Conservation (phyloP, 371 early-diverging fungal species). For the Sanchytrium tribonematis region DNA sequence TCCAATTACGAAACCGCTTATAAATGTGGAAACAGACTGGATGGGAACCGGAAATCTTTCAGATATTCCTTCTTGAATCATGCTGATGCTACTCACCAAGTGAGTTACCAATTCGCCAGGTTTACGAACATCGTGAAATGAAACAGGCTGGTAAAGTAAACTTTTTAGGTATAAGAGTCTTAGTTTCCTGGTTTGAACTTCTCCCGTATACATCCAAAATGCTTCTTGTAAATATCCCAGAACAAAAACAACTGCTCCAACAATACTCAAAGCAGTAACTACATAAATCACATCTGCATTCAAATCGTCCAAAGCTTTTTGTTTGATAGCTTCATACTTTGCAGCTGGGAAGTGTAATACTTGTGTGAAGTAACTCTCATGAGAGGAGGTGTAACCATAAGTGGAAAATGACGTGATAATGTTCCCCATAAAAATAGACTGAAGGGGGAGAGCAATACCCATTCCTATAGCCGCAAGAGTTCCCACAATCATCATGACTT, state of each 20-base stretch:
- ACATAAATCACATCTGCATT: not conserved
- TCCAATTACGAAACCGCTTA: not conserved
- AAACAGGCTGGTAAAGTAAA: not conserved
- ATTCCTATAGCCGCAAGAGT: not conserved
- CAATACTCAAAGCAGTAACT: not conserved
- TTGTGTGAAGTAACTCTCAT: too few relatives aligned
- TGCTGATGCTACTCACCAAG: not conserved
- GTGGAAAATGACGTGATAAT: not conserved
- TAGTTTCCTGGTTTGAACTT: not conserved
- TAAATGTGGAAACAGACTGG: not conserved
- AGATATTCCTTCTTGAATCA: not conserved
- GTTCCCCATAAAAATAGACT: not conserved
- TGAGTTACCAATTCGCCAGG: not conserved
- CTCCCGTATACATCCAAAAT: not conserved
- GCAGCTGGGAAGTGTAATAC: not conserved
- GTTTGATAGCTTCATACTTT: not conserved
- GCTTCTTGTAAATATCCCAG: not conserved
- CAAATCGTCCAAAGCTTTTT: not conserved
- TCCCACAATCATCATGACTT: not conserved
- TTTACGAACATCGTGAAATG: not conserved
- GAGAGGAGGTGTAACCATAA: not conserved
- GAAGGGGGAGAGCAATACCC: not conserved
- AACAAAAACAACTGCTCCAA: not conserved
- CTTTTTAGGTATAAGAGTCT: not conserved
- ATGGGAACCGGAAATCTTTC: not conserved